Conservation (phyloP, 495 filamentous ascomycete genomes). For the Talaromyces borbonicus region DNA sequence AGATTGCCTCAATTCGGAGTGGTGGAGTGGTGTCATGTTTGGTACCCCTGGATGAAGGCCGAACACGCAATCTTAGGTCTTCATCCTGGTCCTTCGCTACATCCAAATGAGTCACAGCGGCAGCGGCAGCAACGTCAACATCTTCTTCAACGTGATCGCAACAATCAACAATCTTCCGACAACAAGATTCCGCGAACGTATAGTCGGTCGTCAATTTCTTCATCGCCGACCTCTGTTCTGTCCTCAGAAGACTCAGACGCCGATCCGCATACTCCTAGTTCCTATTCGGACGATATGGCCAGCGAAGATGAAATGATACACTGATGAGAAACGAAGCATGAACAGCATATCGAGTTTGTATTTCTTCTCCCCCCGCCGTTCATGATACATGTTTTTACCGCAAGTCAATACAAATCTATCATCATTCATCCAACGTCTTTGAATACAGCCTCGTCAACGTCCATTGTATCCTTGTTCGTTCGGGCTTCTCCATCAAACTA, state of each 20-base stretch:
- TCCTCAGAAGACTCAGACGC: slow-evolving; percentile 3
- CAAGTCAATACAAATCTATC: too few species aligned
- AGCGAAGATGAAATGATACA: slow-evolving; percentile 1
- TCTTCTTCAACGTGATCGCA: background rate
- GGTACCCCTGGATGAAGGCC: slow-evolving; percentile 38
- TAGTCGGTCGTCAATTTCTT: slow-evolving; percentile 2
- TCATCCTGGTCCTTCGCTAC: background rate
- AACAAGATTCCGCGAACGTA: slow-evolving; percentile 3
- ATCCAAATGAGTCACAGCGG: background rate
- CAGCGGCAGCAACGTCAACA: background rate
- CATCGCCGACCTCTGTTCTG: background rate
- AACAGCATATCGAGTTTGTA: too few species aligned
- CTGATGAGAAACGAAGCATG: background rate
- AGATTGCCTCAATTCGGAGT: slow-evolving; percentile 24
- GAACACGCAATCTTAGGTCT: slow-evolving; percentile 9
- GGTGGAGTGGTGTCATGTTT: slow-evolving; percentile 29
- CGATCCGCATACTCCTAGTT: slow-evolving; percentile 4
- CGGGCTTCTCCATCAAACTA: background rate
- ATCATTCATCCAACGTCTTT: too few species aligned
- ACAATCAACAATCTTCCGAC: background rate
- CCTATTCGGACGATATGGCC: slow-evolving; percentile 3
- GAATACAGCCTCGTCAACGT: too few species aligned
- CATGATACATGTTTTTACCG: too few species aligned
- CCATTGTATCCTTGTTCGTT: too few species aligned
- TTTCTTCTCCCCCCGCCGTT: too few species aligned